A percentile compares a stretch with the other conserved stretches of the same genome.
Conservation (phyloP, 768 basidiomycete genomes). For the Cystobasidium ongulense region DNA sequence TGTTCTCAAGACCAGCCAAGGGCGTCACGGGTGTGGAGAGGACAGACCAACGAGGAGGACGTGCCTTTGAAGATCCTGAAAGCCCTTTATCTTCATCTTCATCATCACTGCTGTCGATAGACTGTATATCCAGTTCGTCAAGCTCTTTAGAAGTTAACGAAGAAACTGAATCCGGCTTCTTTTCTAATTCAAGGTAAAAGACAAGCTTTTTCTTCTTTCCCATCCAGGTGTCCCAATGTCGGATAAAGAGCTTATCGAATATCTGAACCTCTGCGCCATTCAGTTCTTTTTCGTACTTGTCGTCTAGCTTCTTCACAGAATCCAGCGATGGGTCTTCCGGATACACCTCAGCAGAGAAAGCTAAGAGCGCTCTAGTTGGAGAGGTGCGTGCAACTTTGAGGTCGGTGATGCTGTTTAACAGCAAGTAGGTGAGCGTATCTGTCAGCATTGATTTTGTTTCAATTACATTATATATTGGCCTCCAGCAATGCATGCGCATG, state of each 20-base stretch:
- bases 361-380: constrained; percentile 56
- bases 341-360: constrained; percentile 79
- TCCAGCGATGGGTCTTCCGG: constrained; percentile 60
- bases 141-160: constrained; percentile 18
- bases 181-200: constrained; percentile 59
- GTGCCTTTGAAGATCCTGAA: constrained; percentile 26
- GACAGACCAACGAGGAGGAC: constrained; percentile 53
- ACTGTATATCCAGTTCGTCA: constrained; percentile 26
- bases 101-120: background rate
- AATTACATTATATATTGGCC: too few relatives aligned
- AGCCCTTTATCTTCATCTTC: constrained; percentile 11
- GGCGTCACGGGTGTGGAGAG: constrained; percentile 45
- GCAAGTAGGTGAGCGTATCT: background rate
- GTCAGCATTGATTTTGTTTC: background rate
- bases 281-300: constrained; percentile 55
- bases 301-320: constrained; percentile 61
- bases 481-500: too few relatives aligned
- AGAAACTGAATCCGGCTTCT: constrained; percentile 40
- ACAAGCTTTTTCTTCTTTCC: constrained; percentile 60
- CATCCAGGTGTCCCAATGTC: constrained; percentile 74
- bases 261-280: constrained; percentile 57
- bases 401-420: constrained; percentile 33
- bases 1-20: background rate
- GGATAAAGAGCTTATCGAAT: constrained; percentile 60
- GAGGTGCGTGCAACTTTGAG: constrained; percentile 24